Evolutionary conservation across 2,329 filamentous ascomycete species (phyloP), one percentile per base, ranked within the genome.

Genomic region (Monosporascus sp.): DNA sequence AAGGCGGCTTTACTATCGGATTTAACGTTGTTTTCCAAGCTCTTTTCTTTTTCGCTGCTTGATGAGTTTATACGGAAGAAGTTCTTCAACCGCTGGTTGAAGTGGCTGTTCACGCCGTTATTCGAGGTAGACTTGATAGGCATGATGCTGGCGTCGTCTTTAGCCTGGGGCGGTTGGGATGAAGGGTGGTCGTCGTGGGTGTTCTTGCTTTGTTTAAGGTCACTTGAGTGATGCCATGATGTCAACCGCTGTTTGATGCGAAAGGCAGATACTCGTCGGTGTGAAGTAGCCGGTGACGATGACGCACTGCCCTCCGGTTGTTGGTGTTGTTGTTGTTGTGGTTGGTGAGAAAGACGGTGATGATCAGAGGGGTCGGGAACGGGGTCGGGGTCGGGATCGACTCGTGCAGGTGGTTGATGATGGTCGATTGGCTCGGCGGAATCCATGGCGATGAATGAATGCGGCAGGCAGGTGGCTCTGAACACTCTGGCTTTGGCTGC

Each of bases 41-140:
- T 57, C 63, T 67, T 70, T 49, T 67, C 66, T 58, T 74, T 46
- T 24, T 46, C 43, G 24, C 60, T 72, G 46, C 69, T 69, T 53
- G 71, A 69, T 63, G 72, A 79, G 67, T 80, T 87, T 69, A 87
- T 86, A 63, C 83, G 83, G 72, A 88, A 88, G 75, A 88, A 87
- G 70, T 82, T 87, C 75, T 83, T 86, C 62, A 88, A 70, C 66
- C 83, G 85, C 69, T 86, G 83, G 60, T 83, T 84, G 66, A 87
- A 85, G 67, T 85, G 83, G 70, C 72, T 74, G 61, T 76, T 77
- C 66, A 54, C 59, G 54, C 77, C 78, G 62, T 77, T 75, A 60
- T 76, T 73, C 69, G 75, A 75, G 64, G 75, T 64, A 62, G 71
- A 74, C 71, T 84, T 85, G 65, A 76, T 73, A 57, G 78, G 77